Percentiles rank a stretch among this genome's conserved stretches.
These are phyloP conservation scores for Eremothecium gossypii DNA, from an alignment of 1,139 yeast species.

Conservation along the genomic window DNA sequence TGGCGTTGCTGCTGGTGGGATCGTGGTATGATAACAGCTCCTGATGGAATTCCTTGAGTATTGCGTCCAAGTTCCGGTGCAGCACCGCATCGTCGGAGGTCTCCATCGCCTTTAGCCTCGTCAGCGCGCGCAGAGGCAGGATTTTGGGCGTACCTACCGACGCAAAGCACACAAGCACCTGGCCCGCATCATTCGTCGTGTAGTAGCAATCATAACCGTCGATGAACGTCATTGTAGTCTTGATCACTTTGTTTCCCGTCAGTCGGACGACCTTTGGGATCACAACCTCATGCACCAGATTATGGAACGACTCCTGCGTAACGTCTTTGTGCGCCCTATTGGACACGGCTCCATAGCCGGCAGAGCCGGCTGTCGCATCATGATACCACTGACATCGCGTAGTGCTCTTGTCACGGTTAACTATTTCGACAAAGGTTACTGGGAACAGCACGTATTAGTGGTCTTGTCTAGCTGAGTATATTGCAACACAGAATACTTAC, in stretches of 20 bases:
- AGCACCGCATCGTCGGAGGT: conserved; percentile 19
- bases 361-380: not conserved
- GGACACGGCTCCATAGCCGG: conserved; percentile 15
- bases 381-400: conserved; percentile 2
- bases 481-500: conserved; percentile 3
- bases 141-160: conserved; percentile 24
- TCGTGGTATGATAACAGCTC: conserved; percentile 24
- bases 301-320: conserved; percentile 21
- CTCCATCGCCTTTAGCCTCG: conserved; percentile 21
- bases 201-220: conserved; percentile 30
- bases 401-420: conserved; percentile 13
- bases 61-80: conserved; percentile 18
- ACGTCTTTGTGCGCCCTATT: conserved; percentile 12
- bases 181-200: conserved; percentile 19
- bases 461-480: not conserved
- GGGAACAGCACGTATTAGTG: conserved; percentile 1
- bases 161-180: conserved; percentile 23
- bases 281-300: conserved; percentile 23
- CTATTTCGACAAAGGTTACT: conserved; percentile 24
- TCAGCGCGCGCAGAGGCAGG: conserved; percentile 25
- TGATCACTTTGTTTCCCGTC: conserved; percentile 28
- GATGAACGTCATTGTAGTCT: conserved; percentile 22
- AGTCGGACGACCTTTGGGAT: conserved; percentile 26
- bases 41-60: conserved; percentile 26
- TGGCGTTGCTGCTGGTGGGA: conserved; percentile 13